Evolutionary conservation across 208 protist species (phyloP).

Genomic region (Leishmania aethiopica): DNA sequence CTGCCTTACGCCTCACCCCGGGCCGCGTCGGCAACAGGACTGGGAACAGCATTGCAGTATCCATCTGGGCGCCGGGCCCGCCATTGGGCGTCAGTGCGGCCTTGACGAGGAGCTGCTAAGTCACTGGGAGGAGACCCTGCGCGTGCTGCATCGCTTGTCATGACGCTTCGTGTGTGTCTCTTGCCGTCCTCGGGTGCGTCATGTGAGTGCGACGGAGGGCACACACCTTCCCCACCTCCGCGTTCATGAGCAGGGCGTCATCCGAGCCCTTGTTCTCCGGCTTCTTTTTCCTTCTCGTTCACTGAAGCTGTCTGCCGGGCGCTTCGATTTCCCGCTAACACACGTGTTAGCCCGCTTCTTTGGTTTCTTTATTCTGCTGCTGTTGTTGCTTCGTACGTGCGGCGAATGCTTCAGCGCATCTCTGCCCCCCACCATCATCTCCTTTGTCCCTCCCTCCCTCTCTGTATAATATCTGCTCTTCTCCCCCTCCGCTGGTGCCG

Average conservation of each 20-base stretch:
- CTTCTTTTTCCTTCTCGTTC: not conserved
- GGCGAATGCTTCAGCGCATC: not conserved
- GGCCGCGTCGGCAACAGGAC: constrained; percentile 19
- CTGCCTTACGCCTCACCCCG: constrained; percentile 31
- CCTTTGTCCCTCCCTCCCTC: not conserved
- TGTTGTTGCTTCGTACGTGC: not conserved
- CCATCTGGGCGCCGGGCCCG: constrained; percentile 24
- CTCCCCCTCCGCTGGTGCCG: not conserved
- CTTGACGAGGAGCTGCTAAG: constrained; percentile 35
- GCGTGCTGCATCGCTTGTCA: constrained; percentile 13
- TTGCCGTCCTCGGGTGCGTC: not conserved
- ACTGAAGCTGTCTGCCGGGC: too few relatives aligned
- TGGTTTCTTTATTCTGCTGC: not conserved
- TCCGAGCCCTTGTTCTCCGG: too few relatives aligned
- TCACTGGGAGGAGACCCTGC: constrained; percentile 33
- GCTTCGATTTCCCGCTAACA: not conserved
- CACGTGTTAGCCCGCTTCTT: not conserved
- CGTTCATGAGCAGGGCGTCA: not conserved
- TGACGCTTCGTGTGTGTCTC: not conserved
- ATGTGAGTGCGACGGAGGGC: not conserved
- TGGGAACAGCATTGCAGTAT: constrained; percentile 14
- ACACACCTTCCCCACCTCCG: not conserved
- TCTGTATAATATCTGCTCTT: not conserved
- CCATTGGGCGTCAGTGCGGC: constrained; percentile 36
- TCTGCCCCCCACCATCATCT: not conserved